Percentiles rank a stretch among this genome's conserved stretches.
These are phyloP conservation scores for Ricinus communis DNA, from an alignment of 345 rosid genomes.

Conservation along the genomic window DNA sequence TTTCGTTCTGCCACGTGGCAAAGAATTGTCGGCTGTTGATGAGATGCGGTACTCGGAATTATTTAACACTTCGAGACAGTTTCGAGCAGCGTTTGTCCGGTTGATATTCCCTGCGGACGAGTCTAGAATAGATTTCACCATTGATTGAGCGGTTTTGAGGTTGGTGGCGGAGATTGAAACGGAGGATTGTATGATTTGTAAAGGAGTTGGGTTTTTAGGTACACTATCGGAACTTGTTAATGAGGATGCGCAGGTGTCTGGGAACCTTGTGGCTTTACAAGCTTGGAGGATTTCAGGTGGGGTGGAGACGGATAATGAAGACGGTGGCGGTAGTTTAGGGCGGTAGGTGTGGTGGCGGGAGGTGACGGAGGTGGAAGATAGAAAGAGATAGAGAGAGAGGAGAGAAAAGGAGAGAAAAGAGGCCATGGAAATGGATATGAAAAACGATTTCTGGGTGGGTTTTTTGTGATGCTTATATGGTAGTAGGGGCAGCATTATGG, in stretches of 20 bases:
- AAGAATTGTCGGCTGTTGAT: constrained; percentile 38
- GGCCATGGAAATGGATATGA: constrained; percentile 28
- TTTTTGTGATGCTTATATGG: background rate
- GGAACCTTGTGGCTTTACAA: constrained; percentile 67
- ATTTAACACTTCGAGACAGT: constrained; percentile 54
- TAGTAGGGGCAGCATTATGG: too few relatives aligned
- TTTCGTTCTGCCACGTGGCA: constrained; percentile 52
- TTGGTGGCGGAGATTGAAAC: constrained; percentile 49
- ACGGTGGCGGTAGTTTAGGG: background rate
- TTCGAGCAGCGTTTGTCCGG: constrained; percentile 59
- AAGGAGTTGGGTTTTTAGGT: constrained; percentile 42
- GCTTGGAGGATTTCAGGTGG: constrained; percentile 38
- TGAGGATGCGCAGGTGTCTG: constrained; percentile 45
- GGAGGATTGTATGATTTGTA: constrained; percentile 65
- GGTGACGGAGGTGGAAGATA: constrained; percentile 13
- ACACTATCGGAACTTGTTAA: constrained; percentile 30
- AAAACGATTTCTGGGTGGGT: background rate
- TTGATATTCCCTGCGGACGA: constrained; percentile 52
- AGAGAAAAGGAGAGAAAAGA: constrained; percentile 24
- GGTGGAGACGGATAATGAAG: background rate
- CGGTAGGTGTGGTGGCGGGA: constrained; percentile 10
- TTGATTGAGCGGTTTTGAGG: constrained; percentile 54
- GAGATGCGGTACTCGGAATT: constrained; percentile 52
- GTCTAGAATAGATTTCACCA: constrained; percentile 54
- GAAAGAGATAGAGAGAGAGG: constrained; percentile 21